These are phyloP conservation scores for Podaxis rugospora DNA, from an alignment of 768 basidiomycete species.

Conservation along the genomic window DNA sequence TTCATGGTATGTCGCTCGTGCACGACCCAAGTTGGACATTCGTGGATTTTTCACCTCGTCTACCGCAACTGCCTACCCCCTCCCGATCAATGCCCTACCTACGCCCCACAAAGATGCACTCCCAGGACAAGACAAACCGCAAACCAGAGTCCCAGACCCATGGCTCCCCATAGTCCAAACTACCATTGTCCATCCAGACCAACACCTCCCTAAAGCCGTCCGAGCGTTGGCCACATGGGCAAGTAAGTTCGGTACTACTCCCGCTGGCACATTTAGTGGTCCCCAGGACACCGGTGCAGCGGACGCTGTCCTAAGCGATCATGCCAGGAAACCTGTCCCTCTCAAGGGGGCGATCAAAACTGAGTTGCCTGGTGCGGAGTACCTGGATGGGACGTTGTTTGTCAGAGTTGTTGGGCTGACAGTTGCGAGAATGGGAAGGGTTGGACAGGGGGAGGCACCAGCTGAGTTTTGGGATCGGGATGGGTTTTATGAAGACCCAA, in stretches of 20 bases:
- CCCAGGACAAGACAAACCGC: slow-evolving; percentile 27
- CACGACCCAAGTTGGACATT: slow-evolving; percentile 47
- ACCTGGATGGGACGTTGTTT: slow-evolving; percentile 61
- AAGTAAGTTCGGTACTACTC: slow-evolving; percentile 16
- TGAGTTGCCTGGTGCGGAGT: slow-evolving; percentile 44
- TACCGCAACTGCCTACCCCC: slow-evolving; percentile 17
- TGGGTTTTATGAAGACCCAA: slow-evolving; percentile 15
- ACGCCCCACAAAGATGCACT: slow-evolving; percentile 20
- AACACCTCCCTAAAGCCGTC: slow-evolving; percentile 37
- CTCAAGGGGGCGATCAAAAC: neutral
- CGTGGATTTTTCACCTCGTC: slow-evolving; percentile 37
- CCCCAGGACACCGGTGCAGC: slow-evolving; percentile 15
- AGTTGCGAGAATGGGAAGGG: slow-evolving; percentile 34
- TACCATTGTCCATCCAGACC: slow-evolving; percentile 53
- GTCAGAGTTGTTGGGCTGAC: slow-evolving; percentile 52
- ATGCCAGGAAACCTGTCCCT: no score
- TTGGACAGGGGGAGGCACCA: slow-evolving; percentile 28
- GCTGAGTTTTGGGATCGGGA: slow-evolving; percentile 20
- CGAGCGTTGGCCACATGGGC: slow-evolving; percentile 30
- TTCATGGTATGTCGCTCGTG: slow-evolving; percentile 52
- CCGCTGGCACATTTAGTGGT: slow-evolving; percentile 31
- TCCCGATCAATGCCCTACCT: slow-evolving; percentile 16
- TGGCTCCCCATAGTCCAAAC: slow-evolving; percentile 57
- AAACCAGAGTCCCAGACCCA: slow-evolving; percentile 41
- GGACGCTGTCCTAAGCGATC: no score